phyloP scores from a whole-genome alignment of 495 filamentous ascomycete species.

The Aspergillus affinis region DNA sequence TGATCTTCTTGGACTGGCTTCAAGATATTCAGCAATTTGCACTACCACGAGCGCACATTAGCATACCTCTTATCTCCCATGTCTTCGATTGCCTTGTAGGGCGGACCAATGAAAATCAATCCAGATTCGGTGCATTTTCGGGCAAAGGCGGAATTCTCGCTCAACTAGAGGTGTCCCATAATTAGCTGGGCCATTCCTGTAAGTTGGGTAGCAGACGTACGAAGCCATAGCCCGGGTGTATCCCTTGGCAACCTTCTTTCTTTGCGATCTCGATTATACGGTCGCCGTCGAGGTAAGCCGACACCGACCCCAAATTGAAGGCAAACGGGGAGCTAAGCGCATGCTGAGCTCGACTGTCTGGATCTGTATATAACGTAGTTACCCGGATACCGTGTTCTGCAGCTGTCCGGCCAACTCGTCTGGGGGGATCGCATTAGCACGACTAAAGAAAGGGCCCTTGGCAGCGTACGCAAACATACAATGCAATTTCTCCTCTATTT shows the following conservation, averaged over 20 bases:
- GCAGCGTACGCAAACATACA: slow-evolving; percentile 48
- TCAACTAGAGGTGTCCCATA: slow-evolving; percentile 42
- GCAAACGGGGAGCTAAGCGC: slow-evolving; percentile 79
- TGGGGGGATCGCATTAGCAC: slow-evolving; percentile 25
- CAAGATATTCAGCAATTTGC: slow-evolving; percentile 9
- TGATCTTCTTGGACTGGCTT: slow-evolving; percentile 86
- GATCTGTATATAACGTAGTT: slow-evolving; percentile 92
- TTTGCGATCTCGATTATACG: slow-evolving; percentile 87
- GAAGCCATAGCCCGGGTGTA: slow-evolving; percentile 98
- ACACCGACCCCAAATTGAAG: slow-evolving; percentile 75
- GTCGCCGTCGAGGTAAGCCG: slow-evolving; percentile 89
- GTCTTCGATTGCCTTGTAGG: slow-evolving; percentile 87
- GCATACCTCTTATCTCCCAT: slow-evolving; percentile 92
- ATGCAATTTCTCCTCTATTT: slow-evolving; percentile 94
- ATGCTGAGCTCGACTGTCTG: slow-evolving; percentile 85
- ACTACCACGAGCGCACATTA: neutral
- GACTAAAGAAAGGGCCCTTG: slow-evolving; percentile 5
- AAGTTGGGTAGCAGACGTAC: slow-evolving; percentile 40
- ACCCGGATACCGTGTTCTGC: slow-evolving; percentile 85
- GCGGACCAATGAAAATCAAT: slow-evolving; percentile 91
- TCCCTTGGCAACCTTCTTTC: slow-evolving; percentile 76
- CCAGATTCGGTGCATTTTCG: slow-evolving; percentile 86
- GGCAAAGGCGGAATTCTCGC: slow-evolving; percentile 92
- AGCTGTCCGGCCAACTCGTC: slow-evolving; percentile 84
- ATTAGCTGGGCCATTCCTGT: neutral